A percentile compares a stretch with the other conserved stretches of the same genome.
These are phyloP conservation scores for Daldinia vernicosa DNA, from an alignment of 495 filamentous ascomycete species.

Conservation along the genomic window DNA sequence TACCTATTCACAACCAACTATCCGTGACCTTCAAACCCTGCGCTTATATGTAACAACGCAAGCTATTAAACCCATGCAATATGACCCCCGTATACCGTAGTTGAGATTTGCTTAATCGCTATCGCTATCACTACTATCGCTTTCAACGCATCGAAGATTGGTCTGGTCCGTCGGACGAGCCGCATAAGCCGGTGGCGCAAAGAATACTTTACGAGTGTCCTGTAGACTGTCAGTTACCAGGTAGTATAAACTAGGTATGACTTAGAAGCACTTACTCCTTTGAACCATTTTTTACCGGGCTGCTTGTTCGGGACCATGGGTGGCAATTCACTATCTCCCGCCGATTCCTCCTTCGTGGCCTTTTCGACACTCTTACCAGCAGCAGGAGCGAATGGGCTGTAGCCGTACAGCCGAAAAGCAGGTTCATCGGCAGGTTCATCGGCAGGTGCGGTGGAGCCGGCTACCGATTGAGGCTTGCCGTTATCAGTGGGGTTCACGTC, in stretches of 20 bases:
- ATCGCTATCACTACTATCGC: not conserved
- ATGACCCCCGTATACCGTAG: not conserved
- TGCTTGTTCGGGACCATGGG: not conserved
- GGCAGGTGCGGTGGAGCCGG: not conserved
- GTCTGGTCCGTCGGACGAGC: not conserved
- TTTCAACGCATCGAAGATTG: not conserved
- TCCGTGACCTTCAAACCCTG: not conserved
- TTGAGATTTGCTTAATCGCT: not conserved
- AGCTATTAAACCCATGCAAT: not conserved
- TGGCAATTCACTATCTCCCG: not conserved
- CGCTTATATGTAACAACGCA: not conserved
- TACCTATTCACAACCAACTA: not conserved
- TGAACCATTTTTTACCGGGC: conserved; percentile 2
- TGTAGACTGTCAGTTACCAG: conserved; percentile 11
- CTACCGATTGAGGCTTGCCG: not conserved
- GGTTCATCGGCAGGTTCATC: not conserved
- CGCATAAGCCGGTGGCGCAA: conserved; percentile 1
- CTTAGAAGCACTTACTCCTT: conserved; percentile 17
- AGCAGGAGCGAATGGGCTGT: not conserved
- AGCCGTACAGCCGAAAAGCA: not conserved
- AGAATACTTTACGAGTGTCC: conserved; percentile 27
- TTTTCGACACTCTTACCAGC: not conserved
- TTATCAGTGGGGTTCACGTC: not conserved
- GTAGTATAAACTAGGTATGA: not conserved
- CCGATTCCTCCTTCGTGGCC: not conserved